A percentile compares a stretch with the other conserved stretches of the same genome.
Conservation (phyloP, 208 protist genomes). For the Wallacemonas rigidus region DNA sequence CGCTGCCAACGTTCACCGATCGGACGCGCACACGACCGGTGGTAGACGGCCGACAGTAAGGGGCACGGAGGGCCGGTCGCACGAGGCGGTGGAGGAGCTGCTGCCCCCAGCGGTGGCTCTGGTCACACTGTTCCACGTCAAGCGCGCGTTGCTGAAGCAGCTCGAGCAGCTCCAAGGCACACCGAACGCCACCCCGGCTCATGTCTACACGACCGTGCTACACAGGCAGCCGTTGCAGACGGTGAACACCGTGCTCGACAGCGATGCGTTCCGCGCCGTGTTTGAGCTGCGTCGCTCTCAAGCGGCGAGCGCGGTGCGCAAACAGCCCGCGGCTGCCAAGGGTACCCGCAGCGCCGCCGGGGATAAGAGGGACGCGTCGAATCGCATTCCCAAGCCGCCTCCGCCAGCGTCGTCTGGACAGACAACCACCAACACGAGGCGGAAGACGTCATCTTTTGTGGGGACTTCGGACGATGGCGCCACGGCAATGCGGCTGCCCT, state of each 20-base stretch:
- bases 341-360: background rate
- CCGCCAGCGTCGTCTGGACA: background rate
- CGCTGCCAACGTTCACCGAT: no score
- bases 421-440: conserved; percentile 7
- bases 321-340: no score
- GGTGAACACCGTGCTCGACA: conserved; percentile 2
- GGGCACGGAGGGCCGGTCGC: background rate
- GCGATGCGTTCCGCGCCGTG: conserved; percentile 12
- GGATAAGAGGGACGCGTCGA: background rate
- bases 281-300: conserved; percentile 8
- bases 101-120: conserved; percentile 10
- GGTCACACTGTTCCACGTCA: conserved; percentile 9
- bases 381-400: background rate
- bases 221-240: conserved; percentile 17
- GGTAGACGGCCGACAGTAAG: no score
- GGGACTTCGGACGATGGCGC: background rate
- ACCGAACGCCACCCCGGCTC: conserved; percentile 12
- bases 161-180: conserved; percentile 13
- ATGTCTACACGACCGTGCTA: conserved; percentile 18
- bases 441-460: conserved; percentile 5
- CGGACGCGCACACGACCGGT: no score
- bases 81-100: conserved; percentile 5
- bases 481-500: conserved; percentile 8
- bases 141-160: conserved; percentile 15
- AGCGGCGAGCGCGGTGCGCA: background rate